Base-by-base conservation (phyloP, 176 grass and related monocot species). In the Pharus latifolius region DNA sequence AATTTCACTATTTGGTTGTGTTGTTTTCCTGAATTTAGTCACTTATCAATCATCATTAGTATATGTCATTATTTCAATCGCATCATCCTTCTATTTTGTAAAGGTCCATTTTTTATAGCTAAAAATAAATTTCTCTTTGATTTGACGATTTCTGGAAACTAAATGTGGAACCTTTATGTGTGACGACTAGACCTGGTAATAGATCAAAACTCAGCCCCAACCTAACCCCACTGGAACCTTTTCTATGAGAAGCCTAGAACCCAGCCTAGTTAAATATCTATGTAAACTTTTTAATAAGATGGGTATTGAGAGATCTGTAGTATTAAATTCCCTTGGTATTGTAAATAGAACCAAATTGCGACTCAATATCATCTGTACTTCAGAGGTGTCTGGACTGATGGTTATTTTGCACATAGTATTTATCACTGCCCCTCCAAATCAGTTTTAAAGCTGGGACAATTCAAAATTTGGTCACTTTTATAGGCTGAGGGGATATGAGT, bases 1-100 rank as follows among this genome's bases (percentile, higher is more conserved):
- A 98, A 85, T 47, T 35, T 78, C 38, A 54, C 65, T 70, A 30
- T 70, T 80, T 79, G 59, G 20, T 56, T 78, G 32, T 67, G 50
- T 68, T 72, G 41, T 41, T 69, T 80, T 67, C 19, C 23, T 65
- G 41, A 37, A 10, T 78, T 26, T 45, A 48, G 35, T 76, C 34
- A n/a, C n/a, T n/a, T n/a, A n/a, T n/a, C n/a, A 58, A 5, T 51
- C 7, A 25, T 35, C 34, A 44, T 69, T 7, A 55, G 26, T 55
- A 30, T 22, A 41, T 31, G 73, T 50, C 22, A 27, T 50, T 32
- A n/a, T 56, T 72, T 49, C 10, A 58, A 55, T 73, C 34, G 10
- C 22, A 67, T 35, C 25, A 18, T 74, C 28, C 15, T 46, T 10
- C 27, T 31, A n/a, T n/a, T n/a, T n/a, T n/a, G n/a, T n/a, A n/a